Evolutionary conservation across 148 eudicot genomes (phyloP), one percentile per base, ranked within the genome.

Genomic region (Talinum fruticosum): DNA sequence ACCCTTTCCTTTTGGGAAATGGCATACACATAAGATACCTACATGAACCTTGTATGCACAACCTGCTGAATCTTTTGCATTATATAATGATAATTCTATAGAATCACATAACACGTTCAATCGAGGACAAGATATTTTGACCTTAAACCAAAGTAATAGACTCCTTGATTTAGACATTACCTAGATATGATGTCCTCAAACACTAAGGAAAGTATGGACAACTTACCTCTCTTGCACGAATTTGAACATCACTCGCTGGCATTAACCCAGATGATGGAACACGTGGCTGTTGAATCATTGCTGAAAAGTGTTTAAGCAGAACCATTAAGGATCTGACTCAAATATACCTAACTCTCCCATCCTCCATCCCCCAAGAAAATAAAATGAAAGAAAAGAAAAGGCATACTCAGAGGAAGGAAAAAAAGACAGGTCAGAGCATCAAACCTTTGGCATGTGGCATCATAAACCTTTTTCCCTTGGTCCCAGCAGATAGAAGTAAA

Each of bases 401-500:
- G n/a, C n/a, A 51, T 35, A 62, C 44, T 15, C 23, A 57, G 67
- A 45, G 10, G 57, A 59, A 5, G 26, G n/a, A 21, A 66, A 6
- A 24, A 8, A 26, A 62, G 34, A 28, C 57, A 51, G 62, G 34
- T 64, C 69, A 78, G 4, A 23, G 51, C 65, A 80, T 28, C 71
- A 71, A 72, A 96, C 99, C 99, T 86, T 82, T 87, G 72, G 97
- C 87, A 87, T 91, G 88, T 6, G 97, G 99, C 93, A 90, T 81
- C 87, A 86, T 87, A 83, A 78, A 91, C 84, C 99, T 86, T 79
- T 90, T 87, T 54, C 99, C 99, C 83, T 93, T 93, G 74, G 92
- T 81, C 73, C 99, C 99, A 69, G 99, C 93, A 41, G 99, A 86
- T 79, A 96, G 99, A 70, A 96, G 85, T 76, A 96, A 89, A 76